Percentiles rank a stretch among this genome's conserved stretches.
These are phyloP conservation scores for Spinellus fusiger DNA, from an alignment of 192 early-diverging fungal species.

Conservation along the genomic window DNA sequence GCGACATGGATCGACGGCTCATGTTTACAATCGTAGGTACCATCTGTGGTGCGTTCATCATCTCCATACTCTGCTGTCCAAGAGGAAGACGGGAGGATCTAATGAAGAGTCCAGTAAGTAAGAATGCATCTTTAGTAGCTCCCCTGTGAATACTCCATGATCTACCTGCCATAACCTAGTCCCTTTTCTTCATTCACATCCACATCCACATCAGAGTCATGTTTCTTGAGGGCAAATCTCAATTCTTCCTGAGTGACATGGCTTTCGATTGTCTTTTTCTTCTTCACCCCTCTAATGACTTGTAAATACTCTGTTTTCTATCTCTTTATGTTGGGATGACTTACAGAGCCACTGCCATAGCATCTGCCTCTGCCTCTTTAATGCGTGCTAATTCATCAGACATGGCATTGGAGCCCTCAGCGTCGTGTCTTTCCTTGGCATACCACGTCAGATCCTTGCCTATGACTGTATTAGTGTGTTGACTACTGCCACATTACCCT, in stretches of 20 bases:
- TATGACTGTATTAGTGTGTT: too few relatives aligned
- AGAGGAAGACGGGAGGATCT: slow-evolving; percentile 72
- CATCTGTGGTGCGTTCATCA: slow-evolving; percentile 42
- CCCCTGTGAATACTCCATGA: too few relatives aligned
- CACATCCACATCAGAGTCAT: slow-evolving; percentile 19
- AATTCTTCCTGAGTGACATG: slow-evolving; percentile 45
- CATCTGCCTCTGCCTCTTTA: slow-evolving; percentile 55
- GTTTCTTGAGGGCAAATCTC: slow-evolving; percentile 33
- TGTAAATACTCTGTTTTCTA: neutral
- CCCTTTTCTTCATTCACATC: slow-evolving; percentile 30
- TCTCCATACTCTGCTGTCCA: slow-evolving; percentile 29
- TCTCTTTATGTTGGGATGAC: neutral
- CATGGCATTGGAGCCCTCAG: slow-evolving; percentile 6
- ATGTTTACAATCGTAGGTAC: too few relatives aligned
- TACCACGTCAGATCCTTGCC: slow-evolving; percentile 72
- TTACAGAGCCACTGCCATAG: slow-evolving; percentile 54
- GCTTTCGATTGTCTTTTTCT: slow-evolving; percentile 32
- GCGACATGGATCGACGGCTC: too few relatives aligned
- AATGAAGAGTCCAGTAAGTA: too few relatives aligned
- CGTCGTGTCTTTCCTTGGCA: slow-evolving; percentile 47
- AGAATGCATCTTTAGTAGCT: too few relatives aligned
- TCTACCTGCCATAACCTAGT: slow-evolving; percentile 30
- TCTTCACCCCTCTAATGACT: slow-evolving; percentile 35
- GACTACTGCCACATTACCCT: too few relatives aligned
- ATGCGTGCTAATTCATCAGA: slow-evolving; percentile 22